Evolutionary conservation across 2,329 filamentous ascomycete species (phyloP).

Genomic region (Xylariaceae sp.): DNA sequence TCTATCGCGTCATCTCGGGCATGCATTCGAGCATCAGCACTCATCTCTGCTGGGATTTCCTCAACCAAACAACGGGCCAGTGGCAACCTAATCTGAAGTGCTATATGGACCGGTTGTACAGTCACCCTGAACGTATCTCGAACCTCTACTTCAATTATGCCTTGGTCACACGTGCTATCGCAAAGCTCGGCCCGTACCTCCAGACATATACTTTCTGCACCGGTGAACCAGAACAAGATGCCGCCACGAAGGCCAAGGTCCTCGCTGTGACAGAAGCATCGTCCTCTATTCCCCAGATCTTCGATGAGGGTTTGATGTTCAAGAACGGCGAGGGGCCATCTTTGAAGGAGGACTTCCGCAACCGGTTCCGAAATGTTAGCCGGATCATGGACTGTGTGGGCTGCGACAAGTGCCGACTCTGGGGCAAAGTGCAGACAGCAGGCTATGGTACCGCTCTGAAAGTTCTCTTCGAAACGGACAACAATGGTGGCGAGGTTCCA

Average conservation of each 20-base stretch:
- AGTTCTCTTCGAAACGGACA: constrained; percentile 89
- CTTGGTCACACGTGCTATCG: constrained; percentile 82
- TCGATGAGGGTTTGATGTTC: constrained; percentile 96
- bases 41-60: constrained; percentile 91
- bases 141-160: constrained; percentile 99
- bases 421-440: constrained; percentile 94
- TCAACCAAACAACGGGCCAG: constrained; percentile 89
- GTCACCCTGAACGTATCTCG: constrained; percentile 82
- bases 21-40: constrained; percentile 98
- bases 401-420: constrained; percentile 96
- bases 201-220: constrained; percentile 86
- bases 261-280: constrained; percentile 68
- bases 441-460: constrained; percentile 94
- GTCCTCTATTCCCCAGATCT: constrained; percentile 69
- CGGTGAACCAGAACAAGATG: constrained; percentile 74
- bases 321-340: constrained; percentile 67
- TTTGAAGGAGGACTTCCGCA: constrained; percentile 94
- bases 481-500: constrained; percentile 57
- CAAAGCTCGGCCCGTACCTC: constrained; percentile 81
- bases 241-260: constrained; percentile 73
- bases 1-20: constrained; percentile 88
- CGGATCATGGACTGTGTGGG: constrained; percentile 98
- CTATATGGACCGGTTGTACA: constrained; percentile 81
- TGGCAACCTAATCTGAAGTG: constrained; percentile 90
- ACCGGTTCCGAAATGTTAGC: constrained; percentile 94